A percentile compares a stretch with the other conserved stretches of the same genome.
These are phyloP conservation scores for Blumeria graminis DNA, from an alignment of 2,329 filamentous ascomycete species.

Conservation along the genomic window DNA sequence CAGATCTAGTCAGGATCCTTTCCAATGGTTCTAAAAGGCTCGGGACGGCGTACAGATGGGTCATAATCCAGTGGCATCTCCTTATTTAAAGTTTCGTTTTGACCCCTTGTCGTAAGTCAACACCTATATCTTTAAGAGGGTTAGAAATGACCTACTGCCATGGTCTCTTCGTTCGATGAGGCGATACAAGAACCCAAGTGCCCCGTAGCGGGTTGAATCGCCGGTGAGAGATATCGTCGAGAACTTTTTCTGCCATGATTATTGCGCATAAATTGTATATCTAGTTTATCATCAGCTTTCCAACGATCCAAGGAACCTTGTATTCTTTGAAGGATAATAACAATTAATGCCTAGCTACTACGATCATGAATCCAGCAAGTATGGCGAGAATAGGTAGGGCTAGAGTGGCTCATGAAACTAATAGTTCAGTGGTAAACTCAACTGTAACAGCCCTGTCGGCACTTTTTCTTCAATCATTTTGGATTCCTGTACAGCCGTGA, in stretches of 20 bases:
- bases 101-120: constrained; percentile 30
- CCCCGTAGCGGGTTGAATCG: constrained; percentile 81
- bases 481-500: too few relatives aligned
- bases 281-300: too few relatives aligned
- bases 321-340: too few relatives aligned
- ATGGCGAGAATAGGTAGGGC: too few relatives aligned
- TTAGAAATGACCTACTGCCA: constrained; percentile 52
- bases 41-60: constrained; percentile 26
- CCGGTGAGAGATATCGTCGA: constrained; percentile 91
- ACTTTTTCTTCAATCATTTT: too few relatives aligned
- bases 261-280: background rate
- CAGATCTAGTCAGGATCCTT: constrained; percentile 6
- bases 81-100: constrained; percentile 48
- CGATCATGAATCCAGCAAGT: too few relatives aligned
- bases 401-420: too few relatives aligned
- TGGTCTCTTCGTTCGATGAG: constrained; percentile 84
- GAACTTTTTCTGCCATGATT: constrained; percentile 45
- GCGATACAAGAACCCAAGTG: constrained; percentile 82
- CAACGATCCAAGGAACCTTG: too few relatives aligned
- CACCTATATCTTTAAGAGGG: background rate
- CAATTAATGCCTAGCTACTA: too few relatives aligned
- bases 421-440: too few relatives aligned
- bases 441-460: too few relatives aligned
- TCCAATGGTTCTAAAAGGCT: background rate
- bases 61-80: constrained; percentile 60